Evolutionary conservation across 176 grass and related monocot genomes (phyloP).

Genomic region (Echinochloa phyllopogon): DNA sequence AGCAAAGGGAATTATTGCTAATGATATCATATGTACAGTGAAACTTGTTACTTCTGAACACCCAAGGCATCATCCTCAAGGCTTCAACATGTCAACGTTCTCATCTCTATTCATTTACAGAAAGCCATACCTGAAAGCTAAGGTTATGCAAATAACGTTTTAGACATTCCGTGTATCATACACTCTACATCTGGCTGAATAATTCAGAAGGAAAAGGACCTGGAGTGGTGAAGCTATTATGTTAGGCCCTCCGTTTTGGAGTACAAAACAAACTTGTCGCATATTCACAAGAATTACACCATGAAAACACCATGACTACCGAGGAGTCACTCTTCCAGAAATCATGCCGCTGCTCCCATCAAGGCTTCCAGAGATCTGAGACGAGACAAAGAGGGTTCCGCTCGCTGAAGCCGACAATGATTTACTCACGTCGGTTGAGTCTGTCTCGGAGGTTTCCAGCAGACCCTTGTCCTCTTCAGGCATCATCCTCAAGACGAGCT

Average conservation of each 20-base stretch:
- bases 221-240: not conserved
- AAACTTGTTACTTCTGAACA: slow-evolving; percentile 12
- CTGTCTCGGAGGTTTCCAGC: slow-evolving; percentile 46
- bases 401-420: slow-evolving; percentile 37
- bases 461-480: slow-evolving; percentile 48
- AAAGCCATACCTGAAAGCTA: slow-evolving; percentile 9
- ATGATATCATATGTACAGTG: not conserved
- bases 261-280: slow-evolving; percentile 9
- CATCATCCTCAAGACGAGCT: slow-evolving; percentile 64
- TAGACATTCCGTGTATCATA: not conserved
- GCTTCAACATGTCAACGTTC: not conserved
- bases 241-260: not conserved
- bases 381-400: slow-evolving; percentile 26
- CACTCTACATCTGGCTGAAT: not conserved
- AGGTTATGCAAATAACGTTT: not conserved
- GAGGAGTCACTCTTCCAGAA: slow-evolving; percentile 39
- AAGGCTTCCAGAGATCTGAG: slow-evolving; percentile 40
- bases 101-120: slow-evolving; percentile 22
- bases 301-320: slow-evolving; percentile 29
- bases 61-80: not conserved
- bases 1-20: not conserved
- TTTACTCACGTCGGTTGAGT: slow-evolving; percentile 36
- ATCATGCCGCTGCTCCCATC: slow-evolving; percentile 39
- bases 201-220: not conserved
- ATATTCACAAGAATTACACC: slow-evolving; percentile 18